Evolutionary conservation across 768 basidiomycete genomes (phyloP).

Genomic region (Atractiella rhizophila): DNA sequence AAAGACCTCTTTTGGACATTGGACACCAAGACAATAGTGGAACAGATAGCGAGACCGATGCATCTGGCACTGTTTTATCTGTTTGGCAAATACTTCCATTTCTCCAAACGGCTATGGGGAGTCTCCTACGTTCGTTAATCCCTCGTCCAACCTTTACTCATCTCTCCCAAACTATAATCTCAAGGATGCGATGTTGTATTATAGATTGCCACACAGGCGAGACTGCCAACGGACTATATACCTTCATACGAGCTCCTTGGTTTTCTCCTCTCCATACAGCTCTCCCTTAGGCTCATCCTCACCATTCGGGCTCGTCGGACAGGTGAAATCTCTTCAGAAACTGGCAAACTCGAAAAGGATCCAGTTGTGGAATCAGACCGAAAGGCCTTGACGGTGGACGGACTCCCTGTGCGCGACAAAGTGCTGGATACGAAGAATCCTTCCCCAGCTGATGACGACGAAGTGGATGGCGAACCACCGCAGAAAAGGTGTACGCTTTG

Average conservation of each 20-base stretch:
- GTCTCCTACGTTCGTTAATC: conserved; percentile 10
- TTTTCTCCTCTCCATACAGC: conserved; percentile 16
- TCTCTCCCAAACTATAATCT: conserved; percentile 5
- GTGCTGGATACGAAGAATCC: conserved; percentile 17
- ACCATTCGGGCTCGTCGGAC: conserved; percentile 3
- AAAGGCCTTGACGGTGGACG: conserved; percentile 10
- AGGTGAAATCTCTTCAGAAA: background rate
- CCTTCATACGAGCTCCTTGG: conserved; percentile 18
- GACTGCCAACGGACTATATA: background rate
- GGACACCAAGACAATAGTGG: no score
- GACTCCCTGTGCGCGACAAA: conserved; percentile 8
- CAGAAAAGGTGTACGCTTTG: conserved; percentile 16
- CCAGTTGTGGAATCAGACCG: background rate
- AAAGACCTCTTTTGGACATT: no score
- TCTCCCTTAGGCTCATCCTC: conserved; percentile 10
- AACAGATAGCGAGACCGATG: conserved; percentile 14
- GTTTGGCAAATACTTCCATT: conserved; percentile 14
- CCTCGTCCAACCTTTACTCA: background rate
- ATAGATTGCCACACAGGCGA: background rate
- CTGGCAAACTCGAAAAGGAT: background rate
- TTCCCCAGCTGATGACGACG: conserved; percentile 4
- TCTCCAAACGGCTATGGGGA: conserved; percentile 13
- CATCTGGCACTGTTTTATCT: conserved; percentile 19
- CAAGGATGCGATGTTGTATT: conserved; percentile 11
- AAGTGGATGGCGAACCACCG: background rate